Evolutionary conservation across 345 rosid genomes (phyloP), one percentile per base, ranked within the genome.

Genomic region (Tarenaya hassleriana): DNA sequence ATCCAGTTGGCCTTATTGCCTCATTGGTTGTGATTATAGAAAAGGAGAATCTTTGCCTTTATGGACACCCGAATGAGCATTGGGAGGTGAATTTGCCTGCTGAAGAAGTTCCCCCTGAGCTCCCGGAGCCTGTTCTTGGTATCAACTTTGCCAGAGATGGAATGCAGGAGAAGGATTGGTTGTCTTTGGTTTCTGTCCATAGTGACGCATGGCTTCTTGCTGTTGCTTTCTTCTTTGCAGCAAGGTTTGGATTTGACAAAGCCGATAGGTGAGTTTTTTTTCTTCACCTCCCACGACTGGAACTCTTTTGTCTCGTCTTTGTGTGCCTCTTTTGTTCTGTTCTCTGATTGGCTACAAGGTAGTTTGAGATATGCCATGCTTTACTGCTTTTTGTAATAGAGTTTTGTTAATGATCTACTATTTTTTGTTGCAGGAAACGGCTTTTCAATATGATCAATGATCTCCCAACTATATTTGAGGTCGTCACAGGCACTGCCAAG

Each of bases 111-210:
- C 97, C 97, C 24, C 88, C 95, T 0, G 94, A 90, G 66, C 86
- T 90, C 42, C 97, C 97, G 1, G 97, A 90, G 69, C 97, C 97
- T 34, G 96, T 87, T 24, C 64, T 86, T 42, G 97, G 97, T 40
- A 90, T 90, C 69, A 90, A 90, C 75, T 90, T 90, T 63, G 97
- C 96, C 32, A 77, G 96, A 67, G 94, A 86, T 63, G 96, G 97
- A 48, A 86, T 86, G 97, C 79, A 55, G 34, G 88, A 80, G 52
- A 86, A 84, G 66, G 91, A 90, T 63, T 90, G 97, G 96, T 19
- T 90, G 62, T 79, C 94, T 39, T 73, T 89, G 63, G 95, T 89
- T 67, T 68, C 72, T 50, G 67, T 61, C 50, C 72, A 68, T 52
- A 68, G 72, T 51, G 72, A 68, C 44, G 63, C 96, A 2, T 90